Base-by-base conservation (phyloP, 2,329 filamentous ascomycete species). In the Thielaviopsis euricoi region DNA sequence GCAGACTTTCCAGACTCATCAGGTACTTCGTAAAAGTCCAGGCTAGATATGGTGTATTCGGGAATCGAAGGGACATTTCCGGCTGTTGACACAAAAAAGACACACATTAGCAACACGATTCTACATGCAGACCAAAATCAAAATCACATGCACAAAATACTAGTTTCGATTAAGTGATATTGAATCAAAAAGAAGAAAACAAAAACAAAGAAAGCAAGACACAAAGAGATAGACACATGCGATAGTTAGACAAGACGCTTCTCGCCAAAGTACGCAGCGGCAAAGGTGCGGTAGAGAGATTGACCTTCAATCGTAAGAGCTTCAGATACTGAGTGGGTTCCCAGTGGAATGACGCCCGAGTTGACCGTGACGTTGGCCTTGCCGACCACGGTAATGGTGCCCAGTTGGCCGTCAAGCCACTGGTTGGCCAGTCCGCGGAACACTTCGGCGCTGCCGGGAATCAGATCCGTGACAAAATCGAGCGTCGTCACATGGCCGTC, bases 381-480 rank as follows among this genome's bases (percentile, higher is more conserved):
- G 50, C 86, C 91, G 57, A 83, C 76, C 15, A 97, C 73, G 61
- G 79, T 81, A 59, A 98, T 71, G 58, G 78, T 75, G 12, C 82
- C 78, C 59, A 97, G 73, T 57, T 81, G 83, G 46, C 90, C 89
- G 57, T 87, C 82, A 61, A 98, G 73, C 83, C 89, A 97, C 68
- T 95, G 86, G 67, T 93, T 89, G 52, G 87, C 89, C 62, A 97
- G 79, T 60, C 78, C 79, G 60, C 87, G 83, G 64, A 96, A 82
- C 6, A 83, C 85, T 57, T 89, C 82, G 15, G 87, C 73, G 65
- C 89, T 81, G 29, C 89, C 90, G 25, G 89, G 85, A 43, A 78
- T 73, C 46, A 97, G 71, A 61, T 93, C 83, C 49, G 86, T 80
- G 57, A 93, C 71, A 64, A 97, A 83, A 65, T 96, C 87, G 59